Evolutionary conservation across 1,139 yeast species (phyloP).

Genomic region (Hansenula lynferdii): DNA sequence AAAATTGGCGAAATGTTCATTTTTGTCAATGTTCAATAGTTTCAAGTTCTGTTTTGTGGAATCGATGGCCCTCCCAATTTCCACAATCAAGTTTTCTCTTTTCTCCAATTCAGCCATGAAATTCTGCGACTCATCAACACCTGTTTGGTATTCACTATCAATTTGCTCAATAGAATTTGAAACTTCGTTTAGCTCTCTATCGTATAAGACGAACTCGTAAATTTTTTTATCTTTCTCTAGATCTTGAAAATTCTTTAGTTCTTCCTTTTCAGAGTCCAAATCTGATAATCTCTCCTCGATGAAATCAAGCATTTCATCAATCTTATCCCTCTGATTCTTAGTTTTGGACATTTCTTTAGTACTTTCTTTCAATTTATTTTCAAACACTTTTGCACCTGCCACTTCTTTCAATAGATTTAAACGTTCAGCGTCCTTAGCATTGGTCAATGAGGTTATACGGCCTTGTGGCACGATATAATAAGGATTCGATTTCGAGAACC

Average conservation of each 20-base stretch:
- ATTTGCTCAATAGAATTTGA: conserved; percentile 53
- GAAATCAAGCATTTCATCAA: conserved; percentile 67
- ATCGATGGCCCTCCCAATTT: conserved; percentile 28
- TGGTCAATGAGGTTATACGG: conserved; percentile 76
- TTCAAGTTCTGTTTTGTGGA: conserved; percentile 31
- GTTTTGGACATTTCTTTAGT: conserved; percentile 75
- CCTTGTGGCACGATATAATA: conserved; percentile 99
- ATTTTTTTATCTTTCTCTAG: conserved; percentile 67
- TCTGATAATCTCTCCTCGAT: conserved; percentile 72
- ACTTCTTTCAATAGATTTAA: conserved; percentile 79
- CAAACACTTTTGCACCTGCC: conserved; percentile 94
- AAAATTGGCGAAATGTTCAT: conserved; percentile 42
- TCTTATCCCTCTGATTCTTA: conserved; percentile 62
- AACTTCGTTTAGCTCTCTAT: conserved; percentile 65
- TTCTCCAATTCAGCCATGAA: conserved; percentile 40
- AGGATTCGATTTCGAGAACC: conserved; percentile 87
- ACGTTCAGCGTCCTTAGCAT: conserved; percentile 83
- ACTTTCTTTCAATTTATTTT: conserved; percentile 73
- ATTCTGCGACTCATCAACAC: conserved; percentile 40
- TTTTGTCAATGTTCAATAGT: conserved; percentile 45
- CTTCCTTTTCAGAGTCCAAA: conserved; percentile 76
- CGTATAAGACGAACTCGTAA: conserved; percentile 71
- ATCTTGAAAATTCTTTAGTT: conserved; percentile 62
- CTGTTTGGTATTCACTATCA: conserved; percentile 53
- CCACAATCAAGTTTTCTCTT: conserved; percentile 41